phyloP scores from a whole-genome alignment of 306 rosid species.

The Carpinus viminea region DNA sequence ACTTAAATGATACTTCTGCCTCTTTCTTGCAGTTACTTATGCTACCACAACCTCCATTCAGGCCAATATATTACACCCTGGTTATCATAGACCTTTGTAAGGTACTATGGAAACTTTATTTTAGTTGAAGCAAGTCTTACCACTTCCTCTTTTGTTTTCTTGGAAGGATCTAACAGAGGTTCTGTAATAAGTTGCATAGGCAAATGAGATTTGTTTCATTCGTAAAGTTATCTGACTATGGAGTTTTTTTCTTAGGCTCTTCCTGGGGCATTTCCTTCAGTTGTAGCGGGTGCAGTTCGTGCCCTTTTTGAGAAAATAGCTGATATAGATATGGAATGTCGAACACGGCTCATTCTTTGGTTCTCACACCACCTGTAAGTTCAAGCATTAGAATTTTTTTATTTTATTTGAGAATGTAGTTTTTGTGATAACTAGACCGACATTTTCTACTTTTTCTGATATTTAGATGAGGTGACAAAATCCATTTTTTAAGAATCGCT shows the following conservation, averaged over 20 bases:
- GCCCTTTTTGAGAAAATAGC: slow-evolving; percentile 90
- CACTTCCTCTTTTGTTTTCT: slow-evolving; percentile 22
- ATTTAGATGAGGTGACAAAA: not conserved
- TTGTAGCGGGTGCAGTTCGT: slow-evolving; percentile 98
- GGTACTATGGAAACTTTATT: slow-evolving; percentile 49
- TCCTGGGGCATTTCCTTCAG: slow-evolving; percentile 99
- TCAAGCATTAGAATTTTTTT: slow-evolving; percentile 8
- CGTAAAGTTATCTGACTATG: slow-evolving; percentile 31
- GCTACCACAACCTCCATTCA: slow-evolving; percentile 97
- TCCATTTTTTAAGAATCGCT: not conserved
- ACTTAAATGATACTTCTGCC: slow-evolving; percentile 12
- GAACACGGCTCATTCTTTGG: slow-evolving; percentile 95
- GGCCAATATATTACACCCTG: slow-evolving; percentile 84
- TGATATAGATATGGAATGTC: slow-evolving; percentile 98
- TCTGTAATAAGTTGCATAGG: not conserved
- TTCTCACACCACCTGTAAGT: slow-evolving; percentile 98
- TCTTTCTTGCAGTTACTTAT: slow-evolving; percentile 72
- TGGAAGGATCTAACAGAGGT: slow-evolving; percentile 13
- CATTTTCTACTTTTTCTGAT: not conserved
- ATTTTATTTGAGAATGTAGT: slow-evolving; percentile 11
- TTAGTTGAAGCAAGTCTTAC: slow-evolving; percentile 2
- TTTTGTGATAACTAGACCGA: slow-evolving; percentile 11
- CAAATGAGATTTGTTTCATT: not conserved
- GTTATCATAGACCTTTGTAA: slow-evolving; percentile 96
- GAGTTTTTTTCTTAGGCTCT: slow-evolving; percentile 69